Percentiles rank a stretch among this genome's conserved stretches.
These are phyloP conservation scores for Styphnolobium japonicum DNA, from an alignment of 306 rosid species.

Conservation along the genomic window DNA sequence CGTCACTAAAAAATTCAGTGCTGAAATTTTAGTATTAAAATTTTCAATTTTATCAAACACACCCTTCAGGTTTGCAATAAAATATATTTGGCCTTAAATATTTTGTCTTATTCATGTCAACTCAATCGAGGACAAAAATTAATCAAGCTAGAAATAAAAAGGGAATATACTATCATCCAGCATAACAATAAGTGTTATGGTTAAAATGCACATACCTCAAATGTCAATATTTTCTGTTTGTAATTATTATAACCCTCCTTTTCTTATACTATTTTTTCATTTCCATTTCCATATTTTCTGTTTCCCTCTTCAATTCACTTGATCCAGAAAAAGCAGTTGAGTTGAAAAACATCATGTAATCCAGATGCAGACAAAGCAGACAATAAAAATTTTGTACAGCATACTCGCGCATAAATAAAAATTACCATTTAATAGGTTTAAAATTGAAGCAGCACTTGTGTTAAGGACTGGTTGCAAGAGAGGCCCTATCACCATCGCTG, in stretches of 20 bases:
- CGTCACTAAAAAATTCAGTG: too few species aligned
- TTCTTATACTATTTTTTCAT: neutral
- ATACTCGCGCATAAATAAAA: neutral
- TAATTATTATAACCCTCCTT: neutral
- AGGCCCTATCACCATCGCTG: constrained; percentile 79
- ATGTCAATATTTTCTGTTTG: neutral
- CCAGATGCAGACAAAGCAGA: neutral
- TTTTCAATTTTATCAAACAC: too few species aligned
- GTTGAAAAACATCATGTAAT: neutral
- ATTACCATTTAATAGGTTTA: constrained; percentile 59
- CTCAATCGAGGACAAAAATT: too few species aligned
- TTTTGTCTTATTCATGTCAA: too few species aligned
- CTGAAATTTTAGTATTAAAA: too few species aligned
- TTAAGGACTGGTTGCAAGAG: constrained; percentile 78
- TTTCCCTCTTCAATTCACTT: neutral
- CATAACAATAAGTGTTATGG: neutral
- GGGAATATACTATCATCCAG: neutral
- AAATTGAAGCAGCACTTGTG: constrained; percentile 55
- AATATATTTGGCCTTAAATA: too few species aligned
- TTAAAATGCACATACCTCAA: neutral
- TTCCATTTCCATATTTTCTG: neutral
- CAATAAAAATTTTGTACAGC: neutral
- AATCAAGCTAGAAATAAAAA: neutral
- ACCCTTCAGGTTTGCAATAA: too few species aligned
- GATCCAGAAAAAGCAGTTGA: neutral